These are phyloP conservation scores for Thinopyrum elongatum DNA, from an alignment of 176 grass and related monocot species.

Conservation along the genomic window DNA sequence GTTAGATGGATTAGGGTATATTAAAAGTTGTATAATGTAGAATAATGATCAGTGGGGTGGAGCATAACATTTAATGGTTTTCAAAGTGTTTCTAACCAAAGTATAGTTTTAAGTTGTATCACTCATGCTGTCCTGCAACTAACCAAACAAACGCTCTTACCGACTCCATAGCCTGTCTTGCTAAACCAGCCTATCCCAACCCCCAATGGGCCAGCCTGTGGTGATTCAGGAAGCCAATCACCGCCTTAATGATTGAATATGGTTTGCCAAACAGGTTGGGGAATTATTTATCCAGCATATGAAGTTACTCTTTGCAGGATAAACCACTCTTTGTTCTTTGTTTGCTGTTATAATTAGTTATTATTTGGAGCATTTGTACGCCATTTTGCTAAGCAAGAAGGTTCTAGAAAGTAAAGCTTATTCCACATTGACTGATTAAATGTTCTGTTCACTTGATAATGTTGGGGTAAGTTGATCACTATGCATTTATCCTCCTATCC, in stretches of 20 bases:
- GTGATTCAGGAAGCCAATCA: not conserved
- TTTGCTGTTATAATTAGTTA: not conserved
- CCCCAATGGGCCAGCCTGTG: not conserved
- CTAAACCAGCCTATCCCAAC: not conserved
- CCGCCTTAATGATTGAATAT: not conserved
- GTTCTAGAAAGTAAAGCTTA: not conserved
- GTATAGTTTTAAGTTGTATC: not conserved
- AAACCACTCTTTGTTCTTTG: not conserved
- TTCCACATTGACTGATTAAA: not conserved
- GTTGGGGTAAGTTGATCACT: not conserved
- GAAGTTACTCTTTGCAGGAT: not conserved
- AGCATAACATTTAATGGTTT: not conserved
- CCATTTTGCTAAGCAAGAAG: not conserved
- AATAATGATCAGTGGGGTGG: not conserved
- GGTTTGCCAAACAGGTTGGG: not conserved
- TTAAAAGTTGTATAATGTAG: not conserved
- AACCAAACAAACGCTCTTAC: not conserved
- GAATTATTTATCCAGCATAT: not conserved
- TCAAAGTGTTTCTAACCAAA: not conserved
- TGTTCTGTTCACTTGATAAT: constrained; percentile 7
- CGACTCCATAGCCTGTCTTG: not conserved
- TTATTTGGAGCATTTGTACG: not conserved
- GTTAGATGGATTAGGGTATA: not conserved
- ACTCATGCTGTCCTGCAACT: not conserved
- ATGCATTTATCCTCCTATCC: not conserved